These are phyloP conservation scores for Haplosporangium sp. DNA, from an alignment of 371 early-diverging fungal genomes.

Conservation along the genomic window DNA sequence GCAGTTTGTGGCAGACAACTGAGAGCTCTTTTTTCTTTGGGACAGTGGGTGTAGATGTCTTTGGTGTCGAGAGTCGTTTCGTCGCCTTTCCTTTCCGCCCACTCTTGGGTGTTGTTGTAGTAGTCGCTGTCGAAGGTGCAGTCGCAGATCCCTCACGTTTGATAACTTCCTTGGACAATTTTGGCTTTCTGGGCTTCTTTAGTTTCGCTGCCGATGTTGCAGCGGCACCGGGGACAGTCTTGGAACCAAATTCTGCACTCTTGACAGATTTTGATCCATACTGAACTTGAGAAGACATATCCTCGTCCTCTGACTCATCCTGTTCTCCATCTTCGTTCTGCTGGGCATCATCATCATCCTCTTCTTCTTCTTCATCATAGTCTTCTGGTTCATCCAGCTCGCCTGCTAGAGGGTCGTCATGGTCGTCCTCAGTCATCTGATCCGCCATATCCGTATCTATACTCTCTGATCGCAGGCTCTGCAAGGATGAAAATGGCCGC, in stretches of 20 bases:
- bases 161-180: slow-evolving; percentile 14
- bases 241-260: slow-evolving; percentile 26
- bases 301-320: slow-evolving; percentile 7
- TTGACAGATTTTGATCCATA: slow-evolving; percentile 29
- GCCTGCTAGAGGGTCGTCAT: slow-evolving; percentile 44
- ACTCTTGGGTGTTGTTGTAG: slow-evolving; percentile 7
- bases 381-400: slow-evolving; percentile 56
- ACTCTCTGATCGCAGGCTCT: slow-evolving; percentile 10
- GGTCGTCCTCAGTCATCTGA: slow-evolving; percentile 18
- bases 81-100: slow-evolving; percentile 25
- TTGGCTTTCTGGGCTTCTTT: slow-evolving; percentile 27
- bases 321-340: slow-evolving; percentile 24
- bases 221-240: slow-evolving; percentile 23
- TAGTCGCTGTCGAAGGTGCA: slow-evolving; percentile 16
- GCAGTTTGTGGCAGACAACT: slow-evolving; percentile 58
- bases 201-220: slow-evolving; percentile 14
- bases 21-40: slow-evolving; percentile 59
- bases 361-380: slow-evolving; percentile 45
- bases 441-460: slow-evolving; percentile 6
- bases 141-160: slow-evolving; percentile 61
- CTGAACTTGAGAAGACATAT: slow-evolving; percentile 11
- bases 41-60: slow-evolving; percentile 41
- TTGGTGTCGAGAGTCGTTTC: slow-evolving; percentile 36
- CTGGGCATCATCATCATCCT: no score
- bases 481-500: slow-evolving; percentile 23